A percentile compares a stretch with the other conserved stretches of the same genome.
These are phyloP conservation scores for Paramecium tetraurelia DNA, from an alignment of 73 alveolate genomes.

Conservation along the genomic window DNA sequence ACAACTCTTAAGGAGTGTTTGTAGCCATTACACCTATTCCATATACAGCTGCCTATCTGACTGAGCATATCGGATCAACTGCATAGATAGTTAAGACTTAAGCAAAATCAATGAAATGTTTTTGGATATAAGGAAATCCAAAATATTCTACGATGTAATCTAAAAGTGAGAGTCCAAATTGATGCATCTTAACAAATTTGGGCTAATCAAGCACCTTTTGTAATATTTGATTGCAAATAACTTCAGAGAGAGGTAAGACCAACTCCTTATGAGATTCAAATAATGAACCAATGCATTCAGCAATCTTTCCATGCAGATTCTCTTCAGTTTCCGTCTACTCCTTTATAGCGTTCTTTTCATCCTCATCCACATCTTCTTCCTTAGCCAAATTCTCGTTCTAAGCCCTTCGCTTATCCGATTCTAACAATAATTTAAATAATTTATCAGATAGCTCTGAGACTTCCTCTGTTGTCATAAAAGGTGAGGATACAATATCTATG, in stretches of 20 bases:
- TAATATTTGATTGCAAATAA: constrained; percentile 51
- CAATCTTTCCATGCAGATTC: constrained; percentile 72
- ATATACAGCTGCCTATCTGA: constrained; percentile 94
- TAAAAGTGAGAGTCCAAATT: constrained; percentile 88
- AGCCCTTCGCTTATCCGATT: constrained; percentile 72
- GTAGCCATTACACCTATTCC: constrained; percentile 90
- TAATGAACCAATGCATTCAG: constrained; percentile 80
- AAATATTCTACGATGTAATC: constrained; percentile 94
- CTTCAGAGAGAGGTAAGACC: constrained; percentile 12
- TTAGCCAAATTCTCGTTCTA: constrained; percentile 69
- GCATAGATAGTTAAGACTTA: constrained; percentile 66
- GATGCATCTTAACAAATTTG: constrained; percentile 66
- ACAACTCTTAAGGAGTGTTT: constrained; percentile 57
- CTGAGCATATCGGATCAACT: constrained; percentile 69
- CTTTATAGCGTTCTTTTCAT: constrained; percentile 73
- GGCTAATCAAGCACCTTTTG: constrained; percentile 58
- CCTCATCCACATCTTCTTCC: constrained; percentile 80
- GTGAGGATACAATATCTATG: constrained; percentile 45
- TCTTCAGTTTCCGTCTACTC: constrained; percentile 80
- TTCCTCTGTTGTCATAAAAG: constrained; percentile 61
- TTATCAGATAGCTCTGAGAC: constrained; percentile 57
- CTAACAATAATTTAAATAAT: constrained; percentile 62
- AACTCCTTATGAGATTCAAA: constrained; percentile 80
- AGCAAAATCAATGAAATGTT: constrained; percentile 28
- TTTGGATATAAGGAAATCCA: constrained; percentile 77